Percentiles rank a stretch among this genome's conserved stretches.
phyloP scores from a whole-genome alignment of 129 eudicot genomes.

The Helichrysum umbraculigerum region DNA sequence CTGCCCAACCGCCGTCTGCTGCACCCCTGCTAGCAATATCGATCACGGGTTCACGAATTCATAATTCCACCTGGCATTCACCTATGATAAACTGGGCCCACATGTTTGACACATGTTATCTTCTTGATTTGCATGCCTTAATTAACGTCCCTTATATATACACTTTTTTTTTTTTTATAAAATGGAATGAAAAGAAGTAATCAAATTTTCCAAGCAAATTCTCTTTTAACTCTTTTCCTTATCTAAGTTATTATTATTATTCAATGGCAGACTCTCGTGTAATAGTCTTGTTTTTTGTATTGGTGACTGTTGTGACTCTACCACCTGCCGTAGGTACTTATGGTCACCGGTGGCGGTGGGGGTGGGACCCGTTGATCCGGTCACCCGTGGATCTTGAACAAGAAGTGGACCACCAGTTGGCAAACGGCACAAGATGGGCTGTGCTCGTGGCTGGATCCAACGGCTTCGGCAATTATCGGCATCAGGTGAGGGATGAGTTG shows the following conservation, averaged over 20 bases:
- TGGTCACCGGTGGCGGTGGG: constrained; percentile 30
- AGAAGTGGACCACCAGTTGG: background rate
- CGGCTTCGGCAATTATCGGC: constrained; percentile 69
- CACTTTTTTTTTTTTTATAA: background rate
- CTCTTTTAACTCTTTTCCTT: background rate
- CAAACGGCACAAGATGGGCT: constrained; percentile 46
- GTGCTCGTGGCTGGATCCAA: constrained; percentile 82
- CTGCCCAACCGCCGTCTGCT: background rate
- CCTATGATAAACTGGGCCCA: constrained; percentile 13
- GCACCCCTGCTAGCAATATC: background rate
- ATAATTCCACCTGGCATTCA: constrained; percentile 6
- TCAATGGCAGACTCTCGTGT: constrained; percentile 15
- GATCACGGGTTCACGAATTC: constrained; percentile 12
- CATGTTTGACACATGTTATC: constrained; percentile 41
- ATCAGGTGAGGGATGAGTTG: constrained; percentile 46
- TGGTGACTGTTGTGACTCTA: constrained; percentile 27
- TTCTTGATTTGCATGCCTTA: constrained; percentile 47
- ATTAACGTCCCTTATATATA: constrained; percentile 7
- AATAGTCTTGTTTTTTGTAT: constrained; percentile 2
- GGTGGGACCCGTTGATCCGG: constrained; percentile 40
- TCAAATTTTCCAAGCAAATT: background rate
- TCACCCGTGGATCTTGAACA: constrained; percentile 21
- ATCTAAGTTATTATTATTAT: too few relatives aligned
- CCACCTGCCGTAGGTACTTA: constrained; percentile 13
- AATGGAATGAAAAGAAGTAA: background rate